Conservation (phyloP, 805 yeast genomes). For the Barnettozyma sucrosica region DNA sequence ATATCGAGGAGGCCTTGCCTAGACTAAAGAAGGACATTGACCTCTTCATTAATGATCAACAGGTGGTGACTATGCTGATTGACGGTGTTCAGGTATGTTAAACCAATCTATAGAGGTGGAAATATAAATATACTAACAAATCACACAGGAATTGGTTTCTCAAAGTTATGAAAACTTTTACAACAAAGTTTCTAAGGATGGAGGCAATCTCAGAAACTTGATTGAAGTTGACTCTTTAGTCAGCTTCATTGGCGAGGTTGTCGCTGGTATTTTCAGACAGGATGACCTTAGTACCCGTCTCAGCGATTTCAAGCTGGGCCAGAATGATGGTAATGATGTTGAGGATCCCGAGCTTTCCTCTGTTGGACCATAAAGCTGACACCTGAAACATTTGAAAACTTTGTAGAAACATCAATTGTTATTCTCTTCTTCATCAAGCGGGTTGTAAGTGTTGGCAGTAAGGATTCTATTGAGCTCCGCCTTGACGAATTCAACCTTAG, state of each 20-base stretch:
- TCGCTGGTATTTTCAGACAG: constrained; percentile 27
- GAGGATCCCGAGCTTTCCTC: constrained; percentile 6
- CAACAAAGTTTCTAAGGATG: constrained; percentile 25
- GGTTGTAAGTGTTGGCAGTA: constrained; percentile 80
- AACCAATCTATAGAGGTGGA: not conserved
- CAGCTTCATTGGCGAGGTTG: constrained; percentile 37
- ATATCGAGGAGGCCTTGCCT: constrained; percentile 50
- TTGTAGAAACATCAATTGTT: not conserved
- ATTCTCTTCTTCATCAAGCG: constrained; percentile 64
- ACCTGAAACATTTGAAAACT: not conserved
- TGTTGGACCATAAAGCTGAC: not conserved
- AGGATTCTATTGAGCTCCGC: constrained; percentile 68
- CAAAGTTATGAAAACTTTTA: constrained; percentile 54
- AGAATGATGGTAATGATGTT: constrained; percentile 4
- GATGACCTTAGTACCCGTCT: constrained; percentile 10
- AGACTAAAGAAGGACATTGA: constrained; percentile 46
- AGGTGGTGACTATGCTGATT: constrained; percentile 44
- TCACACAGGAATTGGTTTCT: constrained; percentile 40
- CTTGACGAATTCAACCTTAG: constrained; percentile 71
- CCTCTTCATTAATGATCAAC: constrained; percentile 50
- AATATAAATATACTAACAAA: constrained; percentile 1
- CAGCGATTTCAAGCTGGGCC: not conserved
- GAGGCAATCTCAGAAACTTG: constrained; percentile 21
- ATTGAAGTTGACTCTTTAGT: constrained; percentile 62
- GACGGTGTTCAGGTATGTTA: constrained; percentile 48